Evolutionary conservation across 305 asterid species (phyloP), one percentile per base, ranked within the genome.

Genomic region (Fraxinus dipetala): DNA sequence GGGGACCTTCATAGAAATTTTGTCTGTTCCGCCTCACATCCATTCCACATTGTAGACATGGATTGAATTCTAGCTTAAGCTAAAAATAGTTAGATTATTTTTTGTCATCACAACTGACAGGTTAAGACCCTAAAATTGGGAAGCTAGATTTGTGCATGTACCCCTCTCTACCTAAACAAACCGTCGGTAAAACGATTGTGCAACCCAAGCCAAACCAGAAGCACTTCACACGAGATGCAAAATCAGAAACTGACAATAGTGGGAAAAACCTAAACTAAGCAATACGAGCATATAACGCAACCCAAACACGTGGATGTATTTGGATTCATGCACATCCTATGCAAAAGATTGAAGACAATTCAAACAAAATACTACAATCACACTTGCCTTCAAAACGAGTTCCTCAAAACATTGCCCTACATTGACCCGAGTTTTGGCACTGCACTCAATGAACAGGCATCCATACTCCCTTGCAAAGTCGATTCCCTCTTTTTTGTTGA

Each of bases 371-470:
- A n/a, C 32, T 2, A 9, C n/a, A 4, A 4, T 14, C 32, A 32
- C 24, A 75, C 87, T 79, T 59, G 92, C 97, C 96, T 94, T 95
- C 84, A 94, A 80, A 85, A 94, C 95, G 16, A 95, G 97, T 88
- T 95, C 99, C 88, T 95, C 98, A 83, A 94, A 95, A 85, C 99
- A 94, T 81, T 94, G 97, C 89, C 94, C 97, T 84, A 95, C 99
- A 7, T 95, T 95, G 67, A 88, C 90, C 84, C 96, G 92, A 63
- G 99, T 94, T 87, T 93, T 95, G 75, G 99, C 99, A 88, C 99
- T 95, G 72, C 98, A 95, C 88, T 95, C 99, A 10, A 94, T 93
- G 92, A 95, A 95, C 84, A 95, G 93, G 87, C 98, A 94, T 24
- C 98, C 97, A 61, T 92, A 93, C 81, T 95, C 94, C 92, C 99